Evolutionary conservation across 2,329 filamentous ascomycete species (phyloP).

Genomic region (Aspergillus sp.): DNA sequence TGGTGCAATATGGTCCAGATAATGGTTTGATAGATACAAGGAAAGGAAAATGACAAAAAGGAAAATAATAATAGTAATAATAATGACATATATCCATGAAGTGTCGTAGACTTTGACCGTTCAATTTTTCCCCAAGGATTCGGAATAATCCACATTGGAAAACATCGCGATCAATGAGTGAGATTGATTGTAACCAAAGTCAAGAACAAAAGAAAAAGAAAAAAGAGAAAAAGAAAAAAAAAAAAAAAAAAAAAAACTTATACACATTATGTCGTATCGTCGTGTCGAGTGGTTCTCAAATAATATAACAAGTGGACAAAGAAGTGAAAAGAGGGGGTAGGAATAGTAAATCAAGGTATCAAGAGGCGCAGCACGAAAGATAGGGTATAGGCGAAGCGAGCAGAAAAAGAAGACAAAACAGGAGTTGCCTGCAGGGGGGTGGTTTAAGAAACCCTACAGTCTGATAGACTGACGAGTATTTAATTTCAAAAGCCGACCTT

Average conservation of each 20-base stretch:
- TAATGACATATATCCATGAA: slow-evolving; percentile 17
- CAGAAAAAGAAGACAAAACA: neutral
- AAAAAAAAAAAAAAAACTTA: slow-evolving; percentile 25
- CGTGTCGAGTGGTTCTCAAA: slow-evolving; percentile 29
- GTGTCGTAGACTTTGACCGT: slow-evolving; percentile 17
- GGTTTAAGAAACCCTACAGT: neutral
- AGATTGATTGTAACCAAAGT: neutral
- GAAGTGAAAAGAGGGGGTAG: slow-evolving; percentile 4
- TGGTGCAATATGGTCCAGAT: neutral
- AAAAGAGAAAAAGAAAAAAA: slow-evolving; percentile 6
- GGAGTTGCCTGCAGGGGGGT: neutral
- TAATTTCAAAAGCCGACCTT: slow-evolving; percentile 31
- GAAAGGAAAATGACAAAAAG: slow-evolving; percentile 4
- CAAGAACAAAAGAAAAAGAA: slow-evolving; percentile 10
- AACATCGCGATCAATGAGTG: neutral
- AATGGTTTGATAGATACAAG: neutral
- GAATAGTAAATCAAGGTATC: slow-evolving; percentile 4
- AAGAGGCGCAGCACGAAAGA: slow-evolving; percentile 1
- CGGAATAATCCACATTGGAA: neutral
- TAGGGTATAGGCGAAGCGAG: slow-evolving; percentile 5
- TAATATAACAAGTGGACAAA: slow-evolving; percentile 9
- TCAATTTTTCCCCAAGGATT: slow-evolving; percentile 4
- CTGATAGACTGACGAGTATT: neutral
- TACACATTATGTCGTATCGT: slow-evolving; percentile 33
- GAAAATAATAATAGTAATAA: slow-evolving; percentile 7